These are phyloP conservation scores for Lachnellula arida DNA, from an alignment of 2,329 filamentous ascomycete genomes.

Conservation along the genomic window DNA sequence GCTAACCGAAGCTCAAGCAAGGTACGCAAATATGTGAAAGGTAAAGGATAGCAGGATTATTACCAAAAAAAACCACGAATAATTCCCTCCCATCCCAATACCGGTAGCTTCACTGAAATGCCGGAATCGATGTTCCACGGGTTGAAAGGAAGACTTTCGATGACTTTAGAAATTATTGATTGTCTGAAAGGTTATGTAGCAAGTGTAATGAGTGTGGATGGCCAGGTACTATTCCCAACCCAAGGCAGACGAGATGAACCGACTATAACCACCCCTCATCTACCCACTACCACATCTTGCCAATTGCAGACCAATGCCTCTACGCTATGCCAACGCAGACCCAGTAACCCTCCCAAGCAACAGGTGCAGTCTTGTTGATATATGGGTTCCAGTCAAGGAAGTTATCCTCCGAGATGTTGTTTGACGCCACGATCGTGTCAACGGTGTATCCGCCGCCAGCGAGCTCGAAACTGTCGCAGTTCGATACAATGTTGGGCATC, in stretches of 20 bases:
- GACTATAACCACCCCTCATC: neutral
- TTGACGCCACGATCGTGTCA: constrained; percentile 1
- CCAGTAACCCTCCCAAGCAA: constrained; percentile 10
- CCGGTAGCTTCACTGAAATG: no score
- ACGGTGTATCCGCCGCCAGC: constrained; percentile 4
- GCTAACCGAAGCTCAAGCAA: no score
- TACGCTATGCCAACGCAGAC: constrained; percentile 2
- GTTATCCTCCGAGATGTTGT: constrained; percentile 3
- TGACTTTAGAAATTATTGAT: no score
- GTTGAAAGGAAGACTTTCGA: no score
- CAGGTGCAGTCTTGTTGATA: constrained; percentile 4
- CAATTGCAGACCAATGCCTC: neutral
- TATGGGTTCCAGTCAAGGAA: constrained; percentile 8
- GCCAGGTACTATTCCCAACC: neutral
- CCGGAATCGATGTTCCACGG: no score
- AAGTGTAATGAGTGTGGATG: neutral
- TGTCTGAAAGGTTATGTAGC: neutral
- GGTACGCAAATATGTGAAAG: no score
- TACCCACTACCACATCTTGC: neutral
- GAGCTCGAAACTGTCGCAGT: constrained; percentile 7
- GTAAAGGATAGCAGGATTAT: no score
- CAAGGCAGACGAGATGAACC: neutral
- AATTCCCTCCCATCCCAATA: no score
- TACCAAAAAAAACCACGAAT: no score
- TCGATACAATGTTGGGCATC: constrained; percentile 6